phyloP scores from a whole-genome alignment of 2,329 filamentous ascomycete genomes.

The Magnaporthales sp. region DNA sequence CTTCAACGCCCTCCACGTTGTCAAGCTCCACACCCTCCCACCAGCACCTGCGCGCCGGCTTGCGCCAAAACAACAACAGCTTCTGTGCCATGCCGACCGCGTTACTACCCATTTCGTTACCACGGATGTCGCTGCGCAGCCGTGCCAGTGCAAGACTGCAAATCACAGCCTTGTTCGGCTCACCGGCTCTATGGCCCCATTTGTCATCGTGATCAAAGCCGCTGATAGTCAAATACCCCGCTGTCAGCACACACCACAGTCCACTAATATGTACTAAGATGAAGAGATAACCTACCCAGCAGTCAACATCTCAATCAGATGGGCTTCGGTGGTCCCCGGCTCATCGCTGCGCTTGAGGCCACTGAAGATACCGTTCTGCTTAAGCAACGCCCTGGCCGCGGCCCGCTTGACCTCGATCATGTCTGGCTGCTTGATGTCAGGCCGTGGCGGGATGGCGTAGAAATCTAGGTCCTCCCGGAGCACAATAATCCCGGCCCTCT shows the following conservation, averaged over 20 bases:
- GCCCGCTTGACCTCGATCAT: conserved; percentile 97
- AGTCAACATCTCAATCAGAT: conserved; percentile 98
- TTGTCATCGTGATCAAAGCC: conserved; percentile 93
- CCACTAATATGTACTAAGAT: not conserved
- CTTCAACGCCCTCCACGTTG: conserved; percentile 81
- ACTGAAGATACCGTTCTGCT: conserved; percentile 92
- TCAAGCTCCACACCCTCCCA: conserved; percentile 96
- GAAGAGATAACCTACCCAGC: conserved; percentile 62
- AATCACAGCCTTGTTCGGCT: conserved; percentile 97
- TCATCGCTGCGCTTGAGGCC: conserved; percentile 93
- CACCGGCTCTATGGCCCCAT: conserved; percentile 95
- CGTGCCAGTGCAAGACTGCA: conserved; percentile 92
- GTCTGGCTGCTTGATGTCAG: conserved; percentile 75
- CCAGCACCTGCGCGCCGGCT: conserved; percentile 93
- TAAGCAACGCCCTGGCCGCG: conserved; percentile 75
- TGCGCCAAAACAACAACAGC: conserved; percentile 93
- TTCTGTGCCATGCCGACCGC: conserved; percentile 98
- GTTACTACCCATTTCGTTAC: conserved; percentile 64
- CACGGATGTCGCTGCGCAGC: conserved; percentile 84
- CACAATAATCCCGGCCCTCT: conserved; percentile 94
- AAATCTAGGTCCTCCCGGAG: conserved; percentile 94
- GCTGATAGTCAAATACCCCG: conserved; percentile 34
- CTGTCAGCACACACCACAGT: conserved; percentile 5
- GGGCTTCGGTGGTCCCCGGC: conserved; percentile 91
- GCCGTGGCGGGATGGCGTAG: conserved; percentile 82